Evolutionary conservation across 371 early-diverging fungal species (phyloP).

Genomic region (Syncephalis fuscata): DNA sequence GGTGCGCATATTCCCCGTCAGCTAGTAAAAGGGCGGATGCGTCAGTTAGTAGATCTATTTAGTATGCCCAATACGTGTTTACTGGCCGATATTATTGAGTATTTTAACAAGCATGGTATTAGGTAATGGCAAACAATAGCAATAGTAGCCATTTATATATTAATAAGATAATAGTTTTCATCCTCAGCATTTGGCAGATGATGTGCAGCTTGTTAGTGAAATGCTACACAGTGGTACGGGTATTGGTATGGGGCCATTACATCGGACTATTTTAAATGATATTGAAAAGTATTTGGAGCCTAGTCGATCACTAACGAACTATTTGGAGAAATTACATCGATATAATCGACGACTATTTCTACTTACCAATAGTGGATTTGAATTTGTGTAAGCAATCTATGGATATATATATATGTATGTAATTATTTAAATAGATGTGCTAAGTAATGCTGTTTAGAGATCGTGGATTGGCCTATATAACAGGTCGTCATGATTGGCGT

Average conservation of each 20-base stretch:
- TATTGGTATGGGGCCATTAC: conserved; percentile 26
- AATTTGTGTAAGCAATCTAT: conserved; percentile 21
- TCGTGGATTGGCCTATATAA: conserved; percentile 29
- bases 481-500: conserved; percentile 28
- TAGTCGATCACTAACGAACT: conserved; percentile 23
- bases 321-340: conserved; percentile 23
- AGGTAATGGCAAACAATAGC: conserved; percentile 8
- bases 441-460: conserved; percentile 8
- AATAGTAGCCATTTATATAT: not conserved
- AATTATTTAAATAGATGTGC: not conserved
- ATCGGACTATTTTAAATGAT: conserved; percentile 23
- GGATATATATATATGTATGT: not conserved
- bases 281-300: conserved; percentile 27
- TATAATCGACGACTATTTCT: conserved; percentile 34
- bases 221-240: conserved; percentile 26
- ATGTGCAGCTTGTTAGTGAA: conserved; percentile 29
- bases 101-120: conserved; percentile 30
- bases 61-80: conserved; percentile 38
- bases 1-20: conserved; percentile 38
- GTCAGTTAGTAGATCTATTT: conserved; percentile 41
- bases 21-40: conserved; percentile 29
- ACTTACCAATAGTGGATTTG: conserved; percentile 36
- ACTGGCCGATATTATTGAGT: conserved; percentile 38
- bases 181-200: conserved; percentile 44
- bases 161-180: conserved; percentile 21